These are phyloP conservation scores for Eustoma russellianum DNA, from an alignment of 257 asterid genomes.

Conservation along the genomic window DNA sequence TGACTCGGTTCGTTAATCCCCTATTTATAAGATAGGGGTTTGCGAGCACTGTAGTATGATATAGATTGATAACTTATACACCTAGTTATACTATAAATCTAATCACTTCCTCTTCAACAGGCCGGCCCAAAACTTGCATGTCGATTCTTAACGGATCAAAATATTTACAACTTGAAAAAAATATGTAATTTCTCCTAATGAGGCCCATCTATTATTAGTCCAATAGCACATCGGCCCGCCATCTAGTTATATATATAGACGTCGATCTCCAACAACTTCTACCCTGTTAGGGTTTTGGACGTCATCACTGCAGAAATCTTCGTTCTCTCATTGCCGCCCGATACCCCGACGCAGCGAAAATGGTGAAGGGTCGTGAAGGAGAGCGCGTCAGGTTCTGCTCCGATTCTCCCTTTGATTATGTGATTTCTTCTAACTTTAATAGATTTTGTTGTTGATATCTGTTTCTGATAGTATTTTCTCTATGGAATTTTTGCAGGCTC, in stretches of 20 bases:
- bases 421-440: neutral
- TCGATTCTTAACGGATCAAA: no score
- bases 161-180: no score
- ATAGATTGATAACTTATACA: no score
- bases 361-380: constrained; percentile 70
- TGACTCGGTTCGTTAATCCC: no score
- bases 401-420: neutral
- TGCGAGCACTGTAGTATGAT: no score
- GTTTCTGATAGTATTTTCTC: neutral
- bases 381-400: constrained; percentile 47
- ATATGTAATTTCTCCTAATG: neutral
- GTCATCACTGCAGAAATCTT: neutral
- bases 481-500: constrained; percentile 18
- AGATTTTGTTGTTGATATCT: neutral
- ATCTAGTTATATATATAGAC: neutral
- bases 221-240: neutral
- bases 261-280: neutral
- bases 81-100: no score
- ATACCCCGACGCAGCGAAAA: constrained; percentile 12
- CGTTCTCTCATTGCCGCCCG: neutral
- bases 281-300: constrained; percentile 18
- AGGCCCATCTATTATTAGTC: neutral
- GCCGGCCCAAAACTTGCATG: neutral
- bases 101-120: no score
- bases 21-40: no score